Conservation (phyloP, 2,329 filamentous ascomycete species). For the Penicillium sp. region DNA sequence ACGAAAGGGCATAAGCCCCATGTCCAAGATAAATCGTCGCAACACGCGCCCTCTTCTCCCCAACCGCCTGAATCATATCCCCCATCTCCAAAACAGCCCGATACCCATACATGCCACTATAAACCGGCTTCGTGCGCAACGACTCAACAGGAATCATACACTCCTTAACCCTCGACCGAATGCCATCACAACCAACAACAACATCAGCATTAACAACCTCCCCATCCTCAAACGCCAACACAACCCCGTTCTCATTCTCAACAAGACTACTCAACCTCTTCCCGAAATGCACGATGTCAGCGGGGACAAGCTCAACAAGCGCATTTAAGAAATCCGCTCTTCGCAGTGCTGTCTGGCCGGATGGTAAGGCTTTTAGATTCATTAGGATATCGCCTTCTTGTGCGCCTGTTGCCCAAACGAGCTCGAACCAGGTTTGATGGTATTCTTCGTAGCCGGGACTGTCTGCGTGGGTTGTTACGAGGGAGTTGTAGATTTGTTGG, state of each 20-base stretch:
- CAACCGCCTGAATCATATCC: constrained; percentile 33
- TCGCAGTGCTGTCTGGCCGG: constrained; percentile 34
- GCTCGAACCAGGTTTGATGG: constrained; percentile 34
- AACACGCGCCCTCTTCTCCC: constrained; percentile 31
- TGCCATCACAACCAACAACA: constrained; percentile 40
- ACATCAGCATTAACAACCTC: constrained; percentile 27
- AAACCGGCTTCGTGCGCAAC: constrained; percentile 20
- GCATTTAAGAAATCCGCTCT: constrained; percentile 36
- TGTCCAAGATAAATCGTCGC: constrained; percentile 33
- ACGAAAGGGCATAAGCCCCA: constrained; percentile 33
- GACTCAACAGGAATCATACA: constrained; percentile 23
- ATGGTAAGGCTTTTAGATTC: constrained; percentile 31
- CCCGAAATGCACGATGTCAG: constrained; percentile 32
- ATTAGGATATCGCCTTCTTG: constrained; percentile 27
- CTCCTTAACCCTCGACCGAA: constrained; percentile 31
- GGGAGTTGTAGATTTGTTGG: constrained; percentile 31
- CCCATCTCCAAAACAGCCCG: constrained; percentile 37
- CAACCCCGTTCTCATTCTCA: not conserved
- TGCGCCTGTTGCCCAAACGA: constrained; percentile 27
- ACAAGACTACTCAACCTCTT: constrained; percentile 24
- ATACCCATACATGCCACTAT: constrained; percentile 37
- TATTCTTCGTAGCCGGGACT: constrained; percentile 32
- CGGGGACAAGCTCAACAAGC: constrained; percentile 31
- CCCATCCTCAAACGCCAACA: constrained; percentile 33
- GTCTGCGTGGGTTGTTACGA: constrained; percentile 35